Base-by-base conservation (phyloP, 768 basidiomycete species). In the Tricholoma sp. region DNA sequence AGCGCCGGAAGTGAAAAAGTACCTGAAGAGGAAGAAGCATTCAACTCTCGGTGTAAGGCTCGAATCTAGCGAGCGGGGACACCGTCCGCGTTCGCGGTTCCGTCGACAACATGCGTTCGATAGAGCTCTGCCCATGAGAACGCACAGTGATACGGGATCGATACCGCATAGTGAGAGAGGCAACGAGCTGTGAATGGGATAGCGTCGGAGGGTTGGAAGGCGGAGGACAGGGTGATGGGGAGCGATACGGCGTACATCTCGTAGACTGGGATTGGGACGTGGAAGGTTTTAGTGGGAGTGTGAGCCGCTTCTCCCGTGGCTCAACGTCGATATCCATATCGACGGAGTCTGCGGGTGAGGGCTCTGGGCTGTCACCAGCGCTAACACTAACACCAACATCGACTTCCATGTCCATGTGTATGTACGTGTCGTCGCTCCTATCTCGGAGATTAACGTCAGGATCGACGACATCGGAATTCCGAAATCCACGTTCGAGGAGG, bases 291-390 rank as follows among this genome's bases (percentile, higher is more conserved):
- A 51, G 47, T 12, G 37, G 18, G 39, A 45, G 50, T 24, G 24
- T 24, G 57, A 37, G 33, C 13, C 49, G 47, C 37, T 37, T 41
- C 45, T 31, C 34, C 15, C 53, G 47, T 24, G 32, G 53, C 55
- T 65, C 64, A 20, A 63, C 59, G 50, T 59, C 61, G 57, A 63
- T 52, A 63, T 63, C 64, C 59, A 63, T 63, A 57, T 63, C 60
- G 50, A 52, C 59, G 57, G 62, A 63, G 57, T 33, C 42, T 39
- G 13, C 36, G 24, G 44, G 37, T 20, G 52, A 32, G 39, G 15
- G 31, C 12, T 53, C 34, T 29, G 41, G 20, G 10, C 44, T 56
- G 32, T 52, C 33, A 50, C 58, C 61, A 18, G 59, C 53, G 33
- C 62, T 59, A 57, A 64, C 24, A 24, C 62, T 20, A n/a, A 17